These are phyloP conservation scores for Escallonia herrerae DNA, from an alignment of 129 eudicot genomes.

Conservation along the genomic window DNA sequence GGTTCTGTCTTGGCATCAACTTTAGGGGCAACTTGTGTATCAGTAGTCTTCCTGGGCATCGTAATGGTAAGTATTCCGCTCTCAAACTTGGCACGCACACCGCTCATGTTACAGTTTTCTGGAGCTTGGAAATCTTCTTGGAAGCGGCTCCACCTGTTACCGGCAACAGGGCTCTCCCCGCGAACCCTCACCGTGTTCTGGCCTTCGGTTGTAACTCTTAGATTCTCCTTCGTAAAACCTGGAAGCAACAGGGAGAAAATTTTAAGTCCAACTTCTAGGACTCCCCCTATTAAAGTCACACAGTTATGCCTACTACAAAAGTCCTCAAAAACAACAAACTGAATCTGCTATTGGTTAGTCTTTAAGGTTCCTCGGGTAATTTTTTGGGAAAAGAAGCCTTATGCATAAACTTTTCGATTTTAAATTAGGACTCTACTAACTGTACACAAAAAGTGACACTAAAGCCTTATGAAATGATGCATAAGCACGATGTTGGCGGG, in stretches of 20 bases:
- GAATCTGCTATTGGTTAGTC: background rate
- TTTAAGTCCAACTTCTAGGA: too few relatives aligned
- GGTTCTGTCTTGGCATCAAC: too few relatives aligned
- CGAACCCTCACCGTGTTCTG: conserved; percentile 43
- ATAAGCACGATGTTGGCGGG: too few relatives aligned
- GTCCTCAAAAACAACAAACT: background rate
- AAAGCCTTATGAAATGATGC: too few relatives aligned
- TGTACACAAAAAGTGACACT: too few relatives aligned
- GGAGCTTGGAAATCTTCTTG: conserved; percentile 47
- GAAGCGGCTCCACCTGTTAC: conserved; percentile 71
- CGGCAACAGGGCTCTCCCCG: conserved; percentile 44
- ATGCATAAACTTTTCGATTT: background rate
- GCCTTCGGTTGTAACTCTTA: conserved; percentile 57
- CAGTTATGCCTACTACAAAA: background rate
- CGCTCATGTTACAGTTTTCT: conserved; percentile 33
- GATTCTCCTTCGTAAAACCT: conserved; percentile 54
- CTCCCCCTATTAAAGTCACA: too few relatives aligned
- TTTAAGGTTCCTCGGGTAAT: too few relatives aligned
- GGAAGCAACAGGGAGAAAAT: background rate
- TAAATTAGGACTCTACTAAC: background rate
- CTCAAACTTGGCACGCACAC: conserved; percentile 48
- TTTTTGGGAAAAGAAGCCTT: too few relatives aligned
- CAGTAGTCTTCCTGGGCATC: conserved; percentile 32
- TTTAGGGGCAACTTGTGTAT: too few relatives aligned
- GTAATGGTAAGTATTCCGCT: conserved; percentile 48